Base-by-base conservation (phyloP, 2,329 filamentous ascomycete species). In the Sporothrix mexicana region DNA sequence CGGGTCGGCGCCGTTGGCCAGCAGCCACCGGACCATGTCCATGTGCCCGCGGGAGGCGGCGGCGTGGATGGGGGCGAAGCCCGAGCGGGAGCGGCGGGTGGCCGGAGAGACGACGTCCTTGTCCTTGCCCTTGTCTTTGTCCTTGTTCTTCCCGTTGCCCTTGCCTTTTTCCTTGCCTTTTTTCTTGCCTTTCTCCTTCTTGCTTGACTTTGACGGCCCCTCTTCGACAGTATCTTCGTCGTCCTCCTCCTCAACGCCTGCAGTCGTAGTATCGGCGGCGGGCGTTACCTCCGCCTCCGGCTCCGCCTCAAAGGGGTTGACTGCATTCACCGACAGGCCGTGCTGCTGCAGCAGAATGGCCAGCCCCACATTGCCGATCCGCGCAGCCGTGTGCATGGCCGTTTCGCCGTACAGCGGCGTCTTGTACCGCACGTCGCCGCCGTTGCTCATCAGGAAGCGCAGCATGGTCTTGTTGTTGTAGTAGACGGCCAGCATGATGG, bases 401-500 rank as follows among this genome's bases (percentile, higher is more conserved):
- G 71, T 73, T 45, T 73, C 71, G 57, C 71, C 66, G 20, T 64
- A 73, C 55, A 57, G 15, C 25, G 71, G 66, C 25, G 71, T 73
- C 36, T 59, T 57, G 66, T 69, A 73, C 0, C n/a, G 17, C 12
- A 66, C 45, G 45, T 73, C 47, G 30, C 66, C 71, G 43, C 71
- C 71, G 20, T 23, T 68, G 45, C 55, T 64, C 17, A 64, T 23
- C 17, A 73, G 55, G 20, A 70, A 66, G 1, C 71, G 57, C 57
- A 73, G 15, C 66, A 73, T 73, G 5, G 41, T 36, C 55, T 23
- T 64, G 71, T 73, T 70, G 25, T 41, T 25, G 66, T 57, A 20
- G 66, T 69, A 73, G 57, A 66, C 71, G 8, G 71, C 67, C 20
- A 73, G 47, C 71, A 70, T 73, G 36, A 73, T 9, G n/a, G 71